Percentiles rank a stretch among this genome's conserved stretches.
Evolutionary conservation across 1,284 basidiomycete genomes (phyloP).

Genomic region (Xerocomus tenax): DNA sequence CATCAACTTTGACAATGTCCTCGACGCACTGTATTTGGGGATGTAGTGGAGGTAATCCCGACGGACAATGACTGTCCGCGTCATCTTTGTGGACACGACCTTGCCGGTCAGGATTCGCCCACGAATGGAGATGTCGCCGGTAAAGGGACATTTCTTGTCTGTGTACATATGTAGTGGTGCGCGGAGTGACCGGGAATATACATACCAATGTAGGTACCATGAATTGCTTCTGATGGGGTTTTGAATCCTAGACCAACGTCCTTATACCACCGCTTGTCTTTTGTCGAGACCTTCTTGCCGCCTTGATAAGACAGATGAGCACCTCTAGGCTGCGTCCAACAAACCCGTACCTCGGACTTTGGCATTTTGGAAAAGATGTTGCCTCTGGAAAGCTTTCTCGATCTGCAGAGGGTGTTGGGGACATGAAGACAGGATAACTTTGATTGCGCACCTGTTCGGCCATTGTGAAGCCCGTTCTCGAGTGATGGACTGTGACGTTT

Average conservation of each 20-base stretch:
- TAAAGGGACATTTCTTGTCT: conserved; percentile 99
- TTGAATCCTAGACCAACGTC: conserved; percentile 96
- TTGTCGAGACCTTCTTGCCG: conserved; percentile 85
- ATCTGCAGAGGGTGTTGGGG: conserved; percentile 42
- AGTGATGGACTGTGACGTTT: conserved; percentile 26
- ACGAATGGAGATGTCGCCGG: conserved; percentile 92
- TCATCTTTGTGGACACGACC: conserved; percentile 99
- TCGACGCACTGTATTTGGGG: conserved; percentile 86
- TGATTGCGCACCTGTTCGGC: conserved; percentile 27
- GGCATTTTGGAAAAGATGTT: conserved; percentile 96
- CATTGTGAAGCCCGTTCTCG: conserved; percentile 20
- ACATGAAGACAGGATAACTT: background rate
- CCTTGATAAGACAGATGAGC: conserved; percentile 37
- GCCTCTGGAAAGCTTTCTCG: conserved; percentile 95
- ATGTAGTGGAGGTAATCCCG: conserved; percentile 98
- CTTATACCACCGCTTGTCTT: conserved; percentile 99
- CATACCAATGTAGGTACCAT: conserved; percentile 92
- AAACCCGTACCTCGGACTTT: conserved; percentile 76
- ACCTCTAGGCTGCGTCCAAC: background rate
- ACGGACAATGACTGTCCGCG: conserved; percentile 95
- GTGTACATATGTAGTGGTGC: conserved; percentile 7
- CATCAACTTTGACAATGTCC: background rate
- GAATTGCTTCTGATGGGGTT: conserved; percentile 93
- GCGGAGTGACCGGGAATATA: conserved; percentile 12
- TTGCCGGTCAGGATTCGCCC: conserved; percentile 97